Evolutionary conservation across 352 stramenopile genomes (phyloP).

Genomic region (Phytophthora constricta): DNA sequence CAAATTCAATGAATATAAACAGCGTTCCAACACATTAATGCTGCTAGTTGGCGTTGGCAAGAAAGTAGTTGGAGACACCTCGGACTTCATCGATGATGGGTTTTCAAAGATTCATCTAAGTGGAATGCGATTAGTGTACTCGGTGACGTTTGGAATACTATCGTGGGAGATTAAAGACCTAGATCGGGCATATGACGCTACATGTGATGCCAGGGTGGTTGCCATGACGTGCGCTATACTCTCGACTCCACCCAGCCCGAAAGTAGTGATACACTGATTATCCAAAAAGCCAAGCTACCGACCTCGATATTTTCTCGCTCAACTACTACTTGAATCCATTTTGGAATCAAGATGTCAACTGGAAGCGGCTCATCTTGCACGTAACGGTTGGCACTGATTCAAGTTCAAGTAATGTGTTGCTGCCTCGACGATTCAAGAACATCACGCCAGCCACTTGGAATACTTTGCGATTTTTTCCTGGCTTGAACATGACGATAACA

Average conservation of each 20-base stretch:
- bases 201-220: neutral
- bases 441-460: neutral
- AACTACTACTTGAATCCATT: neutral
- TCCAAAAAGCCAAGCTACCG: neutral
- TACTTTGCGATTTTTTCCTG: neutral
- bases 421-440: slow-evolving; percentile 12
- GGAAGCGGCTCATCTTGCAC: slow-evolving; percentile 10
- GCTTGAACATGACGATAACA: slow-evolving; percentile 17
- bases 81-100: neutral
- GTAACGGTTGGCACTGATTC: neutral
- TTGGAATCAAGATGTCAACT: neutral
- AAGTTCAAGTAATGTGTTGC: neutral
- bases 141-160: slow-evolving; percentile 29
- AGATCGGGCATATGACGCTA: slow-evolving; percentile 8
- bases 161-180: slow-evolving; percentile 22
- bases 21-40: slow-evolving; percentile 16
- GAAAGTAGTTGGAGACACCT: neutral
- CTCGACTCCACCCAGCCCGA: neutral
- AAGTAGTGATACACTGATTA: neutral
- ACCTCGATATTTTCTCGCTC: slow-evolving; percentile 1
- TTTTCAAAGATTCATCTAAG: neutral
- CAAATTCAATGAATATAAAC: neutral
- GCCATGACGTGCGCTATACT: slow-evolving; percentile 8
- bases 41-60: slow-evolving; percentile 6
- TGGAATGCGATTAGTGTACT: slow-evolving; percentile 18